Percentiles rank a stretch among this genome's conserved stretches.
These are phyloP conservation scores for Tulasnella sp. DNA, from an alignment of 768 basidiomycete genomes.

Conservation along the genomic window DNA sequence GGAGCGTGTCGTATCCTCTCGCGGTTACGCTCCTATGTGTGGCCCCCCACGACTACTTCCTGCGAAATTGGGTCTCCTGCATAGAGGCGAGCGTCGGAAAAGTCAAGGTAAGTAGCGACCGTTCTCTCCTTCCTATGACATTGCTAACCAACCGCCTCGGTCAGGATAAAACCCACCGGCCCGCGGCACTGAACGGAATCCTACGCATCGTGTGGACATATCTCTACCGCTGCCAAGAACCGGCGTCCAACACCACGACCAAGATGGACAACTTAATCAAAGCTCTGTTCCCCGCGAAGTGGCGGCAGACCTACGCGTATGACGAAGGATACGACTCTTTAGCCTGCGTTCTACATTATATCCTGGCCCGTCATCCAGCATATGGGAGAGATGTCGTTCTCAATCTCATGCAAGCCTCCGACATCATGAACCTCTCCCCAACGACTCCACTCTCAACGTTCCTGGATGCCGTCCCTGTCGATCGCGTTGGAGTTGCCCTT, in stretches of 20 bases:
- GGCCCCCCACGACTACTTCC: constrained; percentile 73
- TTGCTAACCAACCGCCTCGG: constrained; percentile 12
- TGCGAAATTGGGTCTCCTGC: constrained; percentile 66
- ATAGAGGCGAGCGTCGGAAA: constrained; percentile 64
- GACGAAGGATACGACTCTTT: constrained; percentile 74
- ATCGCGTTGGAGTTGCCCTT: constrained; percentile 60
- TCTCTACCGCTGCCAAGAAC: constrained; percentile 85
- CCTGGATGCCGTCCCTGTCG: constrained; percentile 36
- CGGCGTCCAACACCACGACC: constrained; percentile 63
- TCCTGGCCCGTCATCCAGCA: constrained; percentile 73
- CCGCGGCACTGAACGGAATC: constrained; percentile 67
- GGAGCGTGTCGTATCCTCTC: constrained; percentile 76
- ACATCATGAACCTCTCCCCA: constrained; percentile 22
- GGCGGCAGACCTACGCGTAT: constrained; percentile 44
- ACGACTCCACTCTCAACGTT: not conserved
- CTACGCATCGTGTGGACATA: constrained; percentile 87
- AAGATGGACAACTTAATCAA: constrained; percentile 67
- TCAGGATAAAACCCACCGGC: constrained; percentile 66
- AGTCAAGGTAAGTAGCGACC: constrained; percentile 49
- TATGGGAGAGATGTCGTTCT: constrained; percentile 73
- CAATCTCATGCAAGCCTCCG: constrained; percentile 65
- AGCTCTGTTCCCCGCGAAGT: constrained; percentile 66
- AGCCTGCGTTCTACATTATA: constrained; percentile 67
- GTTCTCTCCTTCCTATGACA: not conserved
- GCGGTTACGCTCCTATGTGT: constrained; percentile 77